Evolutionary conservation across 2,329 filamentous ascomycete species (phyloP), one percentile per base, ranked within the genome.

Genomic region (Aspergillus floridensis): DNA sequence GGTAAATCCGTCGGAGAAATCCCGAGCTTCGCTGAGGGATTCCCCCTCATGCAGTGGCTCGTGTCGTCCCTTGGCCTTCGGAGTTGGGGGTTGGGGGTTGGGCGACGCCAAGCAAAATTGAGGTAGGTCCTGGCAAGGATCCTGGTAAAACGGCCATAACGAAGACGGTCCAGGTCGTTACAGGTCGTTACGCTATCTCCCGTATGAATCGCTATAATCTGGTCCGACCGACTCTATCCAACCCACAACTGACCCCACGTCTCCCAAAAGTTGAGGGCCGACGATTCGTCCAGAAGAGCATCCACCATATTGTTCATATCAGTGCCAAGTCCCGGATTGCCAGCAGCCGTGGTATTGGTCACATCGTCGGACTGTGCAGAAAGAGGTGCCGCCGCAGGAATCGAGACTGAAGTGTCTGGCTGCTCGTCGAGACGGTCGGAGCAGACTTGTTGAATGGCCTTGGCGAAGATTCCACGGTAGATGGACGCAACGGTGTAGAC

Each of bases 401-500:
- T 22, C 47, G 57, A 24, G 24, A 52, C 38, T 24, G 52, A 22
- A 31, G 46, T 22, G 10, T n/a, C 49, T 8, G 38, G 11, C 21
- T 24, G 35, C 31, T 57, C 35, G 26, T 55, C 32, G 29, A 59
- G 4, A 29, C 64, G 62, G 8, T 59, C 63, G 4, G 67, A 65
- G 26, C 63, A 68, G 12, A 70, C 58, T 8, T 66, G 60, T 19
- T 68, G 64, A 6, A 71, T 66, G 10, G 66, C 69, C 53, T 63
- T 68, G 5, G 60, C 55, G 41, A 70, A 71, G 6, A 71, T 67
- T 8, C 62, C 69, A 7, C 67, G 67, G 53, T 70, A 71, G 10
- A 71, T 55, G 2, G 68, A 71, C 29, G 66, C 68, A 2, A 66
- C 67, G 1, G 65, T 68, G 44, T 73, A 72, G 2, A 64, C 68